Evolutionary conservation across 768 basidiomycete species (phyloP).

Genomic region (Mycena capillaripes): DNA sequence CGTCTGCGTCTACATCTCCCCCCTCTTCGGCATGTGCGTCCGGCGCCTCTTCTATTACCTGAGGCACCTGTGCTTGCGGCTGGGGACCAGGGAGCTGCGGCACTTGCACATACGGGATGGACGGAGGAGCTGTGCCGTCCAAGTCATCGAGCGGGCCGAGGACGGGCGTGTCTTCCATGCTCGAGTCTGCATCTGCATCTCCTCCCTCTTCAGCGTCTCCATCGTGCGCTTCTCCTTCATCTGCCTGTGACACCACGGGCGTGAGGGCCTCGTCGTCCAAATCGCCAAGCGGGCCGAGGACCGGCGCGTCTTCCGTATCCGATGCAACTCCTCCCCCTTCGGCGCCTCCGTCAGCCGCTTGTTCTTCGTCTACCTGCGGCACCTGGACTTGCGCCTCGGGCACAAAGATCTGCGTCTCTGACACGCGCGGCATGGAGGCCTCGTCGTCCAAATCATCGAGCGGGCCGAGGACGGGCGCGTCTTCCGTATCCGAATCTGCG

Average conservation of each 20-base stretch:
- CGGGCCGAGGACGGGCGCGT: neutral
- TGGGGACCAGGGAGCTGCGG: neutral
- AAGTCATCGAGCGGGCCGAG: too few species aligned
- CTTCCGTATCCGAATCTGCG: neutral
- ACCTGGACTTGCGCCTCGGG: too few species aligned
- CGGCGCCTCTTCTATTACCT: neutral
- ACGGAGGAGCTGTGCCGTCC: too few species aligned
- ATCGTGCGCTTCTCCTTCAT: neutral
- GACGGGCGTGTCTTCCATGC: neutral
- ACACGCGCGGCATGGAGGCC: too few species aligned
- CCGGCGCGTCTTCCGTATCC: neutral
- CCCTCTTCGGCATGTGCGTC: neutral
- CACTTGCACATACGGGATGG: too few species aligned
- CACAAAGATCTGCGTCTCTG: too few species aligned
- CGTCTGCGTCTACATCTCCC: neutral
- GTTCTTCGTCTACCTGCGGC: too few species aligned
- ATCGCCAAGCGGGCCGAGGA: neutral
- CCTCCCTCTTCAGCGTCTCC: slow-evolving; percentile 9
- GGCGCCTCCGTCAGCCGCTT: too few species aligned
- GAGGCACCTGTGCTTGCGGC: neutral
- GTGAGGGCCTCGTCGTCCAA: neutral
- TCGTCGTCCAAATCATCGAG: neutral
- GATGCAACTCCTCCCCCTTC: too few species aligned
- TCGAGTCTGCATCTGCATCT: neutral
- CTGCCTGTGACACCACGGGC: neutral